Conservation (phyloP, 2,329 filamentous ascomycete species). For the Botrytis deweyae region DNA sequence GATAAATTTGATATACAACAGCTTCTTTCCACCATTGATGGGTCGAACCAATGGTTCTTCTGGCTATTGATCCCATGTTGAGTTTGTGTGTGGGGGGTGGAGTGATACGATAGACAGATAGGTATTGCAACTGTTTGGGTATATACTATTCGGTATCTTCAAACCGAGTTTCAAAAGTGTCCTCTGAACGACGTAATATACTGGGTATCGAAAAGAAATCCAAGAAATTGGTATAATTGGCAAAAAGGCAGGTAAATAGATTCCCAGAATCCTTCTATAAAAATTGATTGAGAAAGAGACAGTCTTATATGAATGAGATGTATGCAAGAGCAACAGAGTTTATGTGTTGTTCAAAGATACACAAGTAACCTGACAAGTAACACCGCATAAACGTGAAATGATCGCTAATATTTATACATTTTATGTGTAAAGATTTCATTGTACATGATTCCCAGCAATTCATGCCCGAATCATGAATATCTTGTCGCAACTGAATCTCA, state of each 20-base stretch:
- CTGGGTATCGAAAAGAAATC: neutral
- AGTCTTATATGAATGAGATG: neutral
- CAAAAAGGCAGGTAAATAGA: neutral
- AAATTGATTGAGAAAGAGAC: neutral
- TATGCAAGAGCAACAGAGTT: neutral
- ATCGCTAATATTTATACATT: neutral
- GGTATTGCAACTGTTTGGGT: neutral
- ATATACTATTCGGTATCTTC: neutral
- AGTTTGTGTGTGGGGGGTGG: too few relatives aligned
- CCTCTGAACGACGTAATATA: neutral
- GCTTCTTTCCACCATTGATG: conserved; percentile 43
- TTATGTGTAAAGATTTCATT: neutral
- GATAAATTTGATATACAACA: conserved; percentile 58
- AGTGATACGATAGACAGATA: neutral
- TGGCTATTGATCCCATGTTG: conserved; percentile 8
- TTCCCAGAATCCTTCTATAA: neutral
- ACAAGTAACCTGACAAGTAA: neutral
- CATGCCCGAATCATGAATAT: conserved; percentile 1
- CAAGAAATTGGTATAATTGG: neutral
- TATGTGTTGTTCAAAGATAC: conserved; percentile 6
- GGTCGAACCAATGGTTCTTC: conserved; percentile 14
- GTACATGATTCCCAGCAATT: neutral
- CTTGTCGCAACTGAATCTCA: neutral
- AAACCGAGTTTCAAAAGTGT: neutral
- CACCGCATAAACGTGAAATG: neutral